These are phyloP conservation scores for Lotmaria passim DNA, from an alignment of 208 protist genomes.

Conservation along the genomic window DNA sequence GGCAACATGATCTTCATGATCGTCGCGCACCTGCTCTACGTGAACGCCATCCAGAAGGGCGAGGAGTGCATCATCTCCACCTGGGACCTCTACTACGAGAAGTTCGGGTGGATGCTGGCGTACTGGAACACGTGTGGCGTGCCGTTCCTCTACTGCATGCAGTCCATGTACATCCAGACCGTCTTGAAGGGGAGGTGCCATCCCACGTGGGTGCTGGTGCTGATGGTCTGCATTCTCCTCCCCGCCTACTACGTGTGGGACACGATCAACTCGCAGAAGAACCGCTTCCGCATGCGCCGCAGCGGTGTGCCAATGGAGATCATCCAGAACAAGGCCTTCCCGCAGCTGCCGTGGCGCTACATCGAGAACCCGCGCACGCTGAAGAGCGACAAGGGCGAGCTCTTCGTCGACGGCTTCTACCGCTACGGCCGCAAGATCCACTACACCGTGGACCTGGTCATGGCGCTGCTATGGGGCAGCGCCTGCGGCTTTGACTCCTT, in stretches of 20 bases:
- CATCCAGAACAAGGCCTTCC: slow-evolving; percentile 86
- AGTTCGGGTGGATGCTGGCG: slow-evolving; percentile 95
- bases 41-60: slow-evolving; percentile 94
- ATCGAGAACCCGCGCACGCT: slow-evolving; percentile 92
- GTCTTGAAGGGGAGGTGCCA: slow-evolving; percentile 70
- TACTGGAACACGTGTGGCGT: slow-evolving; percentile 97
- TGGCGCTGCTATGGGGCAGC: slow-evolving; percentile 93
- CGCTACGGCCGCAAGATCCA: slow-evolving; percentile 94
- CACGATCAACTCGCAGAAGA: slow-evolving; percentile 94
- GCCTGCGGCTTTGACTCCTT: slow-evolving; percentile 88
- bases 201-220: slow-evolving; percentile 58
- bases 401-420: slow-evolving; percentile 95
- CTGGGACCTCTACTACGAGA: slow-evolving; percentile 97
- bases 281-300: slow-evolving; percentile 91
- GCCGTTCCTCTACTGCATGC: slow-evolving; percentile 95
- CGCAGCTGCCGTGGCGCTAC: slow-evolving; percentile 92
- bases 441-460: slow-evolving; percentile 94
- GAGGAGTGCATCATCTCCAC: slow-evolving; percentile 94
- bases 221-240: slow-evolving; percentile 80
- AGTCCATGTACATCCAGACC: slow-evolving; percentile 89
- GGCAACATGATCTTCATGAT: slow-evolving; percentile 93
- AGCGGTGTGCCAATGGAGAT: slow-evolving; percentile 73
- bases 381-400: slow-evolving; percentile 81
- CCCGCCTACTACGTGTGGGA: slow-evolving; percentile 94
- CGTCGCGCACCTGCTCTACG: slow-evolving; percentile 94